Evolutionary conservation across 352 stramenopile species (phyloP), one percentile per base, ranked within the genome.

Genomic region (Globisporangium polare): DNA sequence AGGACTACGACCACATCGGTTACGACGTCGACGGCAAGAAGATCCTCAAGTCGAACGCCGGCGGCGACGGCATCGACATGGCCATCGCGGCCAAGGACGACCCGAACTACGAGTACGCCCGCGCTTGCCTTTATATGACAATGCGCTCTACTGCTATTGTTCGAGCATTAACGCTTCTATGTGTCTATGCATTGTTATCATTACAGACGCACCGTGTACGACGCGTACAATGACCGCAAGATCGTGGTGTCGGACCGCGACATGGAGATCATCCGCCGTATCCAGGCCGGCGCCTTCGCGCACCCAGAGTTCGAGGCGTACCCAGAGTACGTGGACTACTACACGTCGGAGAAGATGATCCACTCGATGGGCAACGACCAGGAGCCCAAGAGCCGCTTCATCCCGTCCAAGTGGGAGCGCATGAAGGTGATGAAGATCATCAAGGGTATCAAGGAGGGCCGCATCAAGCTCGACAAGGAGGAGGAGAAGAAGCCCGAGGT

Each of bases 1-100:
- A 99, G 61, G 97, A 99, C 58, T 99, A 99, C 72, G 96, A 99
- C 73, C 97, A 99, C 80, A 98, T 99, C 73, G 98, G 98, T 56
- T 99, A 99, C 83, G 93, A 99, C 77, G 77, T 97, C 17, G 93
- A 98, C 46, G 98, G 98, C 37, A 87, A 97, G 65, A 98, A 98
- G 72, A 94, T 99, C 60, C 89, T 97, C 73, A 97, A 97, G 69
- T 89, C 86, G 39, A 95, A 97, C 56, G 65, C 79, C 1, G 78
- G 74, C 26, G 80, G 83, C 22, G 93, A 98, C 60, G 85, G 79
- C 17, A 94, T 98, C 63, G 94, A 98, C 70, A 83, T 86, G 49
- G 75, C 69, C 57, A 96, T 88, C 54, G 84, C 80, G n/a, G 80
- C 84, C 26, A 90, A 86, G 69, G 88, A 97, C 60, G 90, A 98